These are phyloP conservation scores for Xylaria sp. DNA, from an alignment of 2,329 filamentous ascomycete genomes.

Conservation along the genomic window DNA sequence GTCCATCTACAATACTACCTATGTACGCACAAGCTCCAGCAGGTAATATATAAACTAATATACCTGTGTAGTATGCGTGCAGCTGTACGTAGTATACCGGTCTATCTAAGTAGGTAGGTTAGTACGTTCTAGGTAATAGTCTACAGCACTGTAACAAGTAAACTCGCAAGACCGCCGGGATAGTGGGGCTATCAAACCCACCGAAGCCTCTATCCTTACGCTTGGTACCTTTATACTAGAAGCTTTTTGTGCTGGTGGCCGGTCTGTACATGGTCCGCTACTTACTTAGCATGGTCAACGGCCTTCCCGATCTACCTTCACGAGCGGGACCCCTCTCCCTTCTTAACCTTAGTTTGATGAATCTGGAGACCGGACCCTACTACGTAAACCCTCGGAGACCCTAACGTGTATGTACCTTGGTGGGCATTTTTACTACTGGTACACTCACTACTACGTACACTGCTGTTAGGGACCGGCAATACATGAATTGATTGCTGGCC, in stretches of 20 bases:
- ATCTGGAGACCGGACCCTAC: constrained; percentile 3
- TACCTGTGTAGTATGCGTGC: neutral
- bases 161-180: neutral
- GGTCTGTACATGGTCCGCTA: neutral
- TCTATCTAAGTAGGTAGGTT: no score
- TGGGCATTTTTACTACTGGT: neutral
- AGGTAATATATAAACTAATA: neutral
- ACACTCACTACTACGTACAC: neutral
- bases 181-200: neutral
- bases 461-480: constrained; percentile 1
- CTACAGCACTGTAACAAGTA: no score
- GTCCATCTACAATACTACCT: neutral
- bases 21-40: neutral
- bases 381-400: neutral
- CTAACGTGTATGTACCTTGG: constrained; percentile 1
- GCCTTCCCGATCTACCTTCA: constrained; percentile 27
- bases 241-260: neutral
- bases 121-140: no score
- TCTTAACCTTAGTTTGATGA: constrained; percentile 22
- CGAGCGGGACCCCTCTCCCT: constrained; percentile 17
- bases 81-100: no score
- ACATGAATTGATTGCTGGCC: neutral
- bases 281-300: constrained; percentile 21
- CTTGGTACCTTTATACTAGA: neutral
- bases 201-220: neutral